Conservation (phyloP, 768 basidiomycete genomes). For the Mrakia gelida region DNA sequence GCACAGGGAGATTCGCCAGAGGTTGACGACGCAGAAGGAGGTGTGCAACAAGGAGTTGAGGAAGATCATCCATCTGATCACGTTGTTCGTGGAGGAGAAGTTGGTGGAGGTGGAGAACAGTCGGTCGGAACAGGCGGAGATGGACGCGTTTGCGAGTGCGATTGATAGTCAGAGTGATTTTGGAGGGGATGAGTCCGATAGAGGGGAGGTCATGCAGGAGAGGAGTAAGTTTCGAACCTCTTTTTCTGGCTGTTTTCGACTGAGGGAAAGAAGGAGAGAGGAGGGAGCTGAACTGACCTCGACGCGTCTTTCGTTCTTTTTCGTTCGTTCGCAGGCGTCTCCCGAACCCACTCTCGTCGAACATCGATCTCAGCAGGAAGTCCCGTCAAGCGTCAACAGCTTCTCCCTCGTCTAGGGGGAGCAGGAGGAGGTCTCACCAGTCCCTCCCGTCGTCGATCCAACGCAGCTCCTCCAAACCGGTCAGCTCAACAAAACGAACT, state of each 20-base stretch:
- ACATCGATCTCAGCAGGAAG: constrained; percentile 39
- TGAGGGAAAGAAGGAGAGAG: too few species aligned
- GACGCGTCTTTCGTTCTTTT: background rate
- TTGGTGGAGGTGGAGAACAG: constrained; percentile 59
- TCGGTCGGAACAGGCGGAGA: constrained; percentile 26
- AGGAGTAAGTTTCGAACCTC: constrained; percentile 3
- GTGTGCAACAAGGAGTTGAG: constrained; percentile 95
- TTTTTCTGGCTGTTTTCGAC: too few species aligned
- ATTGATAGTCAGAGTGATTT: constrained; percentile 48
- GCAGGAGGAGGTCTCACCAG: constrained; percentile 30
- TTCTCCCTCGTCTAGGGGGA: constrained; percentile 33
- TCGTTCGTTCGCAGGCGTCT: constrained; percentile 10
- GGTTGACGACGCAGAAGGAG: constrained; percentile 88
- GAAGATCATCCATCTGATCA: constrained; percentile 89
- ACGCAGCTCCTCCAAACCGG: constrained; percentile 21
- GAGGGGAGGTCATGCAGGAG: constrained; percentile 58
- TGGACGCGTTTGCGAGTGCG: constrained; percentile 38
- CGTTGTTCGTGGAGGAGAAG: constrained; percentile 87
- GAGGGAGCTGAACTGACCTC: background rate
- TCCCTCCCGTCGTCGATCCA: constrained; percentile 36
- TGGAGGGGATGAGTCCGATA: constrained; percentile 46
- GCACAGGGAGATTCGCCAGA: constrained; percentile 83
- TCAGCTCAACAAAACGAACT: background rate
- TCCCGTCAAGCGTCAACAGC: constrained; percentile 32
- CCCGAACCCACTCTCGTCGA: constrained; percentile 35